Conservation (phyloP, 768 basidiomycete genomes). For the Paxillus rubicundulus region DNA sequence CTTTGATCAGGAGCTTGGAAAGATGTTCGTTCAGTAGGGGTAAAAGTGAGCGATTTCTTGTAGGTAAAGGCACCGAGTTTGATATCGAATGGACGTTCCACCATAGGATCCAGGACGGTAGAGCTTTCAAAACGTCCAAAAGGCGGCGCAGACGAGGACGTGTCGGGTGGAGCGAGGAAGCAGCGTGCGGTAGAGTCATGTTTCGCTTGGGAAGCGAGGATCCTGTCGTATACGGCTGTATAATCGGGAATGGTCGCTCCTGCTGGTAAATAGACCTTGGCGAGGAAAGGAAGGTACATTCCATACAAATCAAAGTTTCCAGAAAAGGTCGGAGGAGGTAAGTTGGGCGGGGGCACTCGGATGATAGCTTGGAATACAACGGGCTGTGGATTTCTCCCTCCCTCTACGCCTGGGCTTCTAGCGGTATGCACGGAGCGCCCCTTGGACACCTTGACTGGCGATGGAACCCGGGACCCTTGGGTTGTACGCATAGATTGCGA, state of each 20-base stretch:
- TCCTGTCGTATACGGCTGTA: constrained; percentile 33
- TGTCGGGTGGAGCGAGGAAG: constrained; percentile 18
- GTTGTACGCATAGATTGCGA: constrained; percentile 8
- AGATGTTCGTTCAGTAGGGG: constrained; percentile 24
- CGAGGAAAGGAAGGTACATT: constrained; percentile 38
- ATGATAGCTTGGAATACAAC: constrained; percentile 7
- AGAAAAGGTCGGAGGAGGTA: constrained; percentile 15
- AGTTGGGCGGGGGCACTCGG: constrained; percentile 3
- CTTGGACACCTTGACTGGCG: constrained; percentile 9
- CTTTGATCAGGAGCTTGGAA: constrained; percentile 24
- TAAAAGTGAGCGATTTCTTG: constrained; percentile 27
- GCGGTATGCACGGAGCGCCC: neutral
- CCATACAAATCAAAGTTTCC: constrained; percentile 42
- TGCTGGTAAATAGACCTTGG: constrained; percentile 30
- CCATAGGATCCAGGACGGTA: constrained; percentile 34
- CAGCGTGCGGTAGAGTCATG: constrained; percentile 37
- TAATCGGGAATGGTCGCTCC: constrained; percentile 27
- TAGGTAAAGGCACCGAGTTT: constrained; percentile 23
- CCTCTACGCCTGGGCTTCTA: neutral
- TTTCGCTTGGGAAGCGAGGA: constrained; percentile 38
- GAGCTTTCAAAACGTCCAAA: constrained; percentile 26
- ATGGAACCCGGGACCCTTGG: constrained; percentile 6
- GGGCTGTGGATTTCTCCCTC: neutral
- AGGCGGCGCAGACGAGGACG: constrained; percentile 9
- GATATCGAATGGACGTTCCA: constrained; percentile 35